A percentile compares a stretch with the other conserved stretches of the same genome.
Evolutionary conservation across 345 rosid genomes (phyloP).

Genomic region (Salix brachista): DNA sequence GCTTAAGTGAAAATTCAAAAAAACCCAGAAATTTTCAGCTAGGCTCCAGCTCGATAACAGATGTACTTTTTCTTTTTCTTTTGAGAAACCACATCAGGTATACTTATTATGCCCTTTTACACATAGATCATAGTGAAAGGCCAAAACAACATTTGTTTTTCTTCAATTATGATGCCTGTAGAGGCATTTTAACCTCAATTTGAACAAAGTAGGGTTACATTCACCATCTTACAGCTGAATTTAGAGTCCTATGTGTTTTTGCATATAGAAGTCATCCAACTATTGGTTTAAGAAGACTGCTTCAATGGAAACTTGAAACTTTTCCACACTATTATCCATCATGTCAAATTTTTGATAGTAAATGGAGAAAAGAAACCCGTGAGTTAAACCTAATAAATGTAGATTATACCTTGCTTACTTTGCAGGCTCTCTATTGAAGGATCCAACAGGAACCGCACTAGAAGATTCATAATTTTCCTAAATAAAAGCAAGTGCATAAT

Average conservation of each 20-base stretch:
- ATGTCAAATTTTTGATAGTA: neutral
- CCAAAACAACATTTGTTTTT: neutral
- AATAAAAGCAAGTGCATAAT: neutral
- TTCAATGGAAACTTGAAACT: neutral
- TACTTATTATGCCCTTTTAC: neutral
- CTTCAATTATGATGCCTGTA: neutral
- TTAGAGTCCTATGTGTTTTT: neutral
- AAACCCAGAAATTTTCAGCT: neutral
- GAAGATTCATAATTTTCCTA: slow-evolving; percentile 50
- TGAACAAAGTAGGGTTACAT: neutral
- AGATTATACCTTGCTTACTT: slow-evolving; percentile 47
- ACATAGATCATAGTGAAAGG: neutral
- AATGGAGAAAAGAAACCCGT: neutral
- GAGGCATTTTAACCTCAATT: neutral
- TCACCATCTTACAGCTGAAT: neutral
- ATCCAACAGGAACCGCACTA: slow-evolving; percentile 53
- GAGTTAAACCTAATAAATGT: neutral
- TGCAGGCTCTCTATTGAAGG: slow-evolving; percentile 56
- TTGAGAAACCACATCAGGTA: neutral
- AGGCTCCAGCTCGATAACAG: neutral
- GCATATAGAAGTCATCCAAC: neutral
- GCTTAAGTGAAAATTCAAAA: neutral
- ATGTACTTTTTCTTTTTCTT: neutral
- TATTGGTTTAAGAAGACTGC: neutral
- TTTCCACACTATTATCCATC: neutral